A percentile compares a stretch with the other conserved stretches of the same genome.
Conservation (phyloP, 202 grass and related monocot genomes). For the Zoysia matrella region DNA sequence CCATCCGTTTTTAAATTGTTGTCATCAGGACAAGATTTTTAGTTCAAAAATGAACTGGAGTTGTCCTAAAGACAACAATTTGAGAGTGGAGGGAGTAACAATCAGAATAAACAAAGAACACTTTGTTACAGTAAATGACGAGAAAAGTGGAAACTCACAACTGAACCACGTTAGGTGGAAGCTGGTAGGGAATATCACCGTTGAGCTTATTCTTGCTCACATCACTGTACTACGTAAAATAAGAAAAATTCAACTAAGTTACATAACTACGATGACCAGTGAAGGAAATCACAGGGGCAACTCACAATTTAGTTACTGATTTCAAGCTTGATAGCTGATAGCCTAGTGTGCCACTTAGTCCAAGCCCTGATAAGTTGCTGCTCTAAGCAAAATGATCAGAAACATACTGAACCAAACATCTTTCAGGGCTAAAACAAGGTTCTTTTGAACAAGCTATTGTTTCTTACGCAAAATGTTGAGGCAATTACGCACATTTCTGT, state of each 20-base stretch:
- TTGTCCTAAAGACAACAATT: too few species aligned
- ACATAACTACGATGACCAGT: slow-evolving; percentile 44
- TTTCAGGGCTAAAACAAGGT: neutral
- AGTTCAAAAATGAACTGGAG: too few species aligned
- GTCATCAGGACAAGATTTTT: too few species aligned
- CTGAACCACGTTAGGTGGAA: slow-evolving; percentile 74
- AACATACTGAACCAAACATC: neutral
- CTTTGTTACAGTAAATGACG: slow-evolving; percentile 30
- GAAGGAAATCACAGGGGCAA: slow-evolving; percentile 43
- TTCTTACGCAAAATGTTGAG: neutral
- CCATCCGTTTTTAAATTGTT: too few species aligned
- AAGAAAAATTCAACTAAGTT: slow-evolving; percentile 72
- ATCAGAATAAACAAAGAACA: neutral
- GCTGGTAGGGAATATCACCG: too few species aligned
- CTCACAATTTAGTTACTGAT: slow-evolving; percentile 97
- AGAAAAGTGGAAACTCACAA: slow-evolving; percentile 56
- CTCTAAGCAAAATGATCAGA: slow-evolving; percentile 39
- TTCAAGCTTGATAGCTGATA: slow-evolving; percentile 37
- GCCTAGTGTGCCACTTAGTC: slow-evolving; percentile 69
- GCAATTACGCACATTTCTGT: slow-evolving; percentile 32
- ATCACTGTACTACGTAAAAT: slow-evolving; percentile 66
- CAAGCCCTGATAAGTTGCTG: slow-evolving; percentile 81
- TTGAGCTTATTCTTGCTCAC: too few species aligned
- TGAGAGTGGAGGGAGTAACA: neutral
- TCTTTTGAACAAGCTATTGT: neutral